These are phyloP conservation scores for Globisporangium paroecandrum DNA, from an alignment of 352 stramenopile species.

Conservation along the genomic window DNA sequence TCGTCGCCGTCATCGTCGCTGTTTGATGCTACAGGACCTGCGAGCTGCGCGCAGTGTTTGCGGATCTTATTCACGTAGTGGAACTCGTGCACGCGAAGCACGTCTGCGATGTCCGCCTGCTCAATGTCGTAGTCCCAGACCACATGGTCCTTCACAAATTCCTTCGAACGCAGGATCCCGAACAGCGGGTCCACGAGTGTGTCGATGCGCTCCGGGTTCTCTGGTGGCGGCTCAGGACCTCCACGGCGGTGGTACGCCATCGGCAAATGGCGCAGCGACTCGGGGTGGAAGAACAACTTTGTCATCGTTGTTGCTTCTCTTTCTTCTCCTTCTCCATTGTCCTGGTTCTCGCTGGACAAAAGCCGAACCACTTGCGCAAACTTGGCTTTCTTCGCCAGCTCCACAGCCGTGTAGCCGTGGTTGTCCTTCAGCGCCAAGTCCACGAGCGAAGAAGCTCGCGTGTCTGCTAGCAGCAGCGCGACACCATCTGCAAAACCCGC, in stretches of 20 bases:
- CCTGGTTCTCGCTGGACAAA: slow-evolving; percentile 17
- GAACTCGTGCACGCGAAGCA: slow-evolving; percentile 90
- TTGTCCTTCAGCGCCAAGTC: slow-evolving; percentile 39
- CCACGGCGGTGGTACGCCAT: slow-evolving; percentile 61
- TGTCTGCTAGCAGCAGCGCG: slow-evolving; percentile 37
- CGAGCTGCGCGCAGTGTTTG: slow-evolving; percentile 38
- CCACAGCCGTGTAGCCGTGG: slow-evolving; percentile 43
- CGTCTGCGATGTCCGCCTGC: slow-evolving; percentile 76
- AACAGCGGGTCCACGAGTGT: slow-evolving; percentile 76
- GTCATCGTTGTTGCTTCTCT: slow-evolving; percentile 19
- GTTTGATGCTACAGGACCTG: slow-evolving; percentile 8
- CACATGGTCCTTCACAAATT: slow-evolving; percentile 63
- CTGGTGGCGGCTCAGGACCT: slow-evolving; percentile 74
- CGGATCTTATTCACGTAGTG: slow-evolving; percentile 81
- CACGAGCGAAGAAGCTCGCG: slow-evolving; percentile 10
- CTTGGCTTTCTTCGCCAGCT: slow-evolving; percentile 40
- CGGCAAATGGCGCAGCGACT: slow-evolving; percentile 77
- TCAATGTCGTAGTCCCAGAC: slow-evolving; percentile 65
- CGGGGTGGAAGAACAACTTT: slow-evolving; percentile 73
- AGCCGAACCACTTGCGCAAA: slow-evolving; percentile 33
- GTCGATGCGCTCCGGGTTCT: slow-evolving; percentile 87
- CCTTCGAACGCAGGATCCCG: slow-evolving; percentile 63
- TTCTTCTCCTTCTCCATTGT: slow-evolving; percentile 3
- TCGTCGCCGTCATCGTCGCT: slow-evolving; percentile 16
- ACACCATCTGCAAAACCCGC: slow-evolving; percentile 44